These are phyloP conservation scores for Fusarium annulatum DNA, from an alignment of 2,329 filamentous ascomycete species.

Conservation along the genomic window DNA sequence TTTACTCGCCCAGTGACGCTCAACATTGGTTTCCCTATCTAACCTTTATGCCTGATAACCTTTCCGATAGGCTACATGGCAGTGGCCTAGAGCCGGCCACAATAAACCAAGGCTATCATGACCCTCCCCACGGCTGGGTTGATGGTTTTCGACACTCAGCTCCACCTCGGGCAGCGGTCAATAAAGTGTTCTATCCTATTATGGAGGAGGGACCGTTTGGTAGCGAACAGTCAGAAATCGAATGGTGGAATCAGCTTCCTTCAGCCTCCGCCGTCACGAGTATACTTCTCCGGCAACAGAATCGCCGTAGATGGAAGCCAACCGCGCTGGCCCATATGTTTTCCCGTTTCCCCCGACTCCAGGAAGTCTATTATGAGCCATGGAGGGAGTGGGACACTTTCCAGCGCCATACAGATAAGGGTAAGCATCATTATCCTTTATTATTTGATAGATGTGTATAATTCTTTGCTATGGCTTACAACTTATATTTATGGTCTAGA, in stretches of 20 bases:
- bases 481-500: not conserved
- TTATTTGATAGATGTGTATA: not conserved
- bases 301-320: slow-evolving; percentile 49
- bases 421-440: not conserved
- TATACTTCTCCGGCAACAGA: slow-evolving; percentile 51
- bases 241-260: slow-evolving; percentile 50
- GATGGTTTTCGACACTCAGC: not conserved
- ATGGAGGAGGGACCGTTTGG: too few species aligned
- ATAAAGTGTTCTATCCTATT: not conserved
- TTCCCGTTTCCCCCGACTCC: slow-evolving; percentile 48
- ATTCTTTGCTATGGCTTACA: not conserved
- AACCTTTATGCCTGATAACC: not conserved
- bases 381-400: slow-evolving; percentile 48
- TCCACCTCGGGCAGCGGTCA: slow-evolving; percentile 4
- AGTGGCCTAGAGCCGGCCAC: not conserved
- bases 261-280: slow-evolving; percentile 46
- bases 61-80: not conserved
- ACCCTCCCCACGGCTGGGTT: not conserved
- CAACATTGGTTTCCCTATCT: not conserved
- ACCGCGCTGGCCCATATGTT: slow-evolving; percentile 48
- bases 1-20: slow-evolving; percentile 48
- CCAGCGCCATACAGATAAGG: not conserved
- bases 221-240: slow-evolving; percentile 21
- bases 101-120: not conserved
- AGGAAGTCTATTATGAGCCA: slow-evolving; percentile 52